Percentiles rank a stretch among this genome's conserved stretches.
These are phyloP conservation scores for Blastomyces parvus DNA, from an alignment of 2,329 filamentous ascomycete species.

Conservation along the genomic window DNA sequence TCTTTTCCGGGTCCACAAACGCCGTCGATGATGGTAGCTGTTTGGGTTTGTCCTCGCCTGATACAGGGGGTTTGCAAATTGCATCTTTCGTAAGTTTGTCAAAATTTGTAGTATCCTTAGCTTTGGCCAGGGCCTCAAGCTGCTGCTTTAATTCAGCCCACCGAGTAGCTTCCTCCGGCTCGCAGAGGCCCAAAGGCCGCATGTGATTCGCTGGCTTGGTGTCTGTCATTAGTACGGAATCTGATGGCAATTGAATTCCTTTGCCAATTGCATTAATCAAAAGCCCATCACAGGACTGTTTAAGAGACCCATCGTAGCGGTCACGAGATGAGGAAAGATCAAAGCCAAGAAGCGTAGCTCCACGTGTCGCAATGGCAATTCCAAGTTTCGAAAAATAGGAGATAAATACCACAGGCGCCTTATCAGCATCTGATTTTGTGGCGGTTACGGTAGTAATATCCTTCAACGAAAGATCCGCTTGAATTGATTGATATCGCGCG, in stretches of 20 bases:
- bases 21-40: conserved; percentile 20
- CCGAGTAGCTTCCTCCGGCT: conserved; percentile 24
- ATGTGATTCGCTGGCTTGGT: conserved; percentile 24
- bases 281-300: conserved; percentile 33
- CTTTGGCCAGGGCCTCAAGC: conserved; percentile 23
- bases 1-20: conserved; percentile 30
- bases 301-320: conserved; percentile 25
- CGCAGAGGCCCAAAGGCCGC: conserved; percentile 25
- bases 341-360: conserved; percentile 36
- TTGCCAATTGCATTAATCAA: conserved; percentile 36
- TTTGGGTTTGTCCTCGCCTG: conserved; percentile 18
- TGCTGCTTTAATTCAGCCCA: conserved; percentile 28
- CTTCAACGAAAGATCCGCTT: conserved; percentile 31
- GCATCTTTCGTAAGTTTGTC: conserved; percentile 25
- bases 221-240: conserved; percentile 23
- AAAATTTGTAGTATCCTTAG: conserved; percentile 25
- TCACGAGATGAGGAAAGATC: conserved; percentile 31
- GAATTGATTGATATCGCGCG: conserved; percentile 39
- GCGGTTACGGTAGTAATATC: conserved; percentile 23
- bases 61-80: conserved; percentile 14
- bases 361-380: conserved; percentile 34
- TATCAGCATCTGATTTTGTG: conserved; percentile 16
- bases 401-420: conserved; percentile 29
- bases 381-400: conserved; percentile 38
- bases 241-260: conserved; percentile 29